Evolutionary conservation across 371 early-diverging fungal species (phyloP), one percentile per base, ranked within the genome.

Genomic region (Mortierella sp.): DNA sequence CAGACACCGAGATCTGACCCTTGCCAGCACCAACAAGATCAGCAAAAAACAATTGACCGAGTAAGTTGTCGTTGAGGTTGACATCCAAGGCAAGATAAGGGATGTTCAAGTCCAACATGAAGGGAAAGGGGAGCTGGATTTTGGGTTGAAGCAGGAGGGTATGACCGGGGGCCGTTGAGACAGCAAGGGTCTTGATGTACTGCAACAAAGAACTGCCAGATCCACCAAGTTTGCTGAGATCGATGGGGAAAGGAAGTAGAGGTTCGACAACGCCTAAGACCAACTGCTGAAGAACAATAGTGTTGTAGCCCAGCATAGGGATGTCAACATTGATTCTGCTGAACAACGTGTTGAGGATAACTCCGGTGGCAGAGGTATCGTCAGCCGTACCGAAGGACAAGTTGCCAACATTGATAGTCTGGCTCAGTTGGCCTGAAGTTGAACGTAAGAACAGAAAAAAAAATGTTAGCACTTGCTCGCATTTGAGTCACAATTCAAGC

Each of bases 71-170:
- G 64, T 81, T 79, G 50, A 85, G 72, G 69, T 74, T 81, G 78
- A 85, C 78, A 72, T 85, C 81, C 53, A 85, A 43, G 28, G 79
- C 76, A 28, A 85, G 69, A 77, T 85, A 85, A 8, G 81, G 86
- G 69, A 85, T 81, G 61, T 81, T 81, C 50, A 85, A 53, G 51
- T 85, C 86, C 16, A 85, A 50, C 8, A 70, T 69, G 69, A 85
- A 85, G 34, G 79, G 79, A 14, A 81, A 40, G 31, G 86, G 81
- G 5, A 85, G 46, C 74, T 80, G 73, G 64, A 85, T 81, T 74
- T 64, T 69, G 34, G 86, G 86, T 40, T 75, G 64, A 26, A 85
- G 71, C 81, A 85, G 59, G 61, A 85, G 73, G 26, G 86, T 85
- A 69, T 81, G 81, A 2, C 86, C 86, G 11, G 86, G 76, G 8